Base-by-base conservation (phyloP, 495 filamentous ascomycete genomes). In the Neurospora intermedia region DNA sequence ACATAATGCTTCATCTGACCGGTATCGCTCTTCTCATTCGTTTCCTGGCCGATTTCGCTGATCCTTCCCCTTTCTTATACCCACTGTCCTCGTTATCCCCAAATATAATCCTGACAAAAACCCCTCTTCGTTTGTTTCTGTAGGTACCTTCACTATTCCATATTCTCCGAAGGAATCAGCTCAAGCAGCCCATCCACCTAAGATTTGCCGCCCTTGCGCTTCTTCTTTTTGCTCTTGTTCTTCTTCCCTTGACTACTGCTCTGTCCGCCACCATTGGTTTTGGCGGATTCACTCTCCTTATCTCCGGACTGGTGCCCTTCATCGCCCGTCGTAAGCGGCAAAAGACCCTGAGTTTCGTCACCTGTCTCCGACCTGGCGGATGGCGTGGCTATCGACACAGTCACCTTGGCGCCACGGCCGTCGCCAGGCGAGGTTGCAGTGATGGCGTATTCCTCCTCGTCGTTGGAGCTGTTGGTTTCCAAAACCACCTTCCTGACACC, bases 401-500 rank as follows among this genome's bases (percentile, higher is more conserved):
- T 48, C 35, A 72, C n/a, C 46, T 38, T 69, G n/a, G 23, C 45
- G 72, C 66, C 20, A 43, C 70, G 66, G 54, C 73, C 71, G 2
- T 74, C 70, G 3, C 77, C 73, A 16, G 75, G 74, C 1, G 77
- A 71, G 18, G 73, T 69, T 5, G 73, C 23, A 2, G 70, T 70
- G 10, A 72, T 69, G 3, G 69, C 75, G 48, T 70, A 69, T 16
- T 79, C 79, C 2, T 80, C 81, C 10, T 83, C 82, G 16, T 80
- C 80, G 59, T 80, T 79, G 6, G 82, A 82, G 76, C 86, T 89
- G 23, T 86, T 91, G 46, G 91, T 89, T 75, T 94, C 91, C 13
- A 97, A 87, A 11, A 97, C 89, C 13, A 96, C 89, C 82, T 97
- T 97, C 54, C 91, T 90, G 42, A 96, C 87, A 2, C 94, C 94